Base-by-base conservation (phyloP, 306 rosid genomes). In the Aeschynomene evenia region DNA sequence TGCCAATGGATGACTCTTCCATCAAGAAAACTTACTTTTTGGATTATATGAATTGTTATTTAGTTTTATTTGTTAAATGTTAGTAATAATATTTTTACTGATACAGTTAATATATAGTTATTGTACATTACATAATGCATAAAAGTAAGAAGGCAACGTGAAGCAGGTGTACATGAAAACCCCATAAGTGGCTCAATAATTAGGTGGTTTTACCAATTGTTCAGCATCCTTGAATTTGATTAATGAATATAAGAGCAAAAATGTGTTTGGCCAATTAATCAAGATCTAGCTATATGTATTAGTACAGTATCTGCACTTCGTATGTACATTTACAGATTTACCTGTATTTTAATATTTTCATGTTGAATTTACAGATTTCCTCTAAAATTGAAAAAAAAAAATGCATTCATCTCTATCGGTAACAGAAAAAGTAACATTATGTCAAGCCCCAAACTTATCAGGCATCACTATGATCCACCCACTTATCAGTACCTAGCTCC, bases 141-240 rank as follows among this genome's bases (percentile, higher is more conserved):
- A 43, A 14, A 43, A 2, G n/a, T n/a, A n/a, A 13, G 4, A 43
- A 43, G n/a, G n/a, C 9, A 37, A n/a, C 28, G 23, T 14, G 61
- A 50, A 63, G 72, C 13, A 26, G 21, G 37, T 52, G 7, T 23
- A 39, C 37, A 23, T 58, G 63, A 37, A 24, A 3, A 58, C 12
- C 19, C 37, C 7, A 40, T 29, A 45, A 29, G 11, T 53, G 36
- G 3, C 7, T 19, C 72, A 42, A 62, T 54, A 52, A 62, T 70
- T 76, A 28, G 31, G 45, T 45, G 20, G 73, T 8, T 43, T 51
- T 45, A 36, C 40, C 39, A 40, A 73, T 51, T 24, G 50, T 24
- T 61, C 57, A 51, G 40, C 62, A 31, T 19, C 62, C 15, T 33
- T 33, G 7, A 33, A 33, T 6, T 33, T 33, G 37, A 33, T 33